These are phyloP conservation scores for Populus tomentosa DNA, from an alignment of 441 rosid genomes.

Conservation along the genomic window DNA sequence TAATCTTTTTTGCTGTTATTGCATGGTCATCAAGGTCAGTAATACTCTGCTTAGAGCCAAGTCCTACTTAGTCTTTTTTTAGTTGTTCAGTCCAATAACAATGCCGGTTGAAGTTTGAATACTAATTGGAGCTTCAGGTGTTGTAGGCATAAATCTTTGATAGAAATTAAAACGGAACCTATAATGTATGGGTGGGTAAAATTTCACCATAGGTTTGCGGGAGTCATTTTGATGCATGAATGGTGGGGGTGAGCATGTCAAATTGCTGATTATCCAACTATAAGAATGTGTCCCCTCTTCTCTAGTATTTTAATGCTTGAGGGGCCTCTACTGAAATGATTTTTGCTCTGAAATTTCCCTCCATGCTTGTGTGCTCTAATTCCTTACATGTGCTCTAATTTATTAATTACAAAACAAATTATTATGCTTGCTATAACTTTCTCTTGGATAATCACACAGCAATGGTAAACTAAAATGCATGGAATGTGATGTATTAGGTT, in stretches of 20 bases:
- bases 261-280: too few relatives aligned
- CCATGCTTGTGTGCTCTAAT: not conserved
- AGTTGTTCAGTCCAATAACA: not conserved
- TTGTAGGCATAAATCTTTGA: too few relatives aligned
- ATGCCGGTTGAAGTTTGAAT: not conserved
- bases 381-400: not conserved
- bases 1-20: constrained; percentile 10
- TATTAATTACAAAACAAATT: not conserved
- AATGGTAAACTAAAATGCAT: not conserved
- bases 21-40: not conserved
- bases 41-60: too few relatives aligned
- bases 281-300: too few relatives aligned
- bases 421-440: not conserved
- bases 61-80: not conserved
- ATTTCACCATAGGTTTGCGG: too few relatives aligned
- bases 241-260: too few relatives aligned
- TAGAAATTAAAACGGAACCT: too few relatives aligned
- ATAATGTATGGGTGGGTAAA: too few relatives aligned
- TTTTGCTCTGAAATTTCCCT: not conserved
- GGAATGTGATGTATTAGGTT: constrained; percentile 38
- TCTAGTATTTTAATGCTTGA: too few relatives aligned
- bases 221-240: too few relatives aligned
- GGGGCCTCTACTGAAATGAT: too few relatives aligned
- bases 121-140: too few relatives aligned
- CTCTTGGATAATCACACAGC: not conserved